phyloP scores from a whole-genome alignment of 257 asterid species.

The Ocimum tenuiflorum region DNA sequence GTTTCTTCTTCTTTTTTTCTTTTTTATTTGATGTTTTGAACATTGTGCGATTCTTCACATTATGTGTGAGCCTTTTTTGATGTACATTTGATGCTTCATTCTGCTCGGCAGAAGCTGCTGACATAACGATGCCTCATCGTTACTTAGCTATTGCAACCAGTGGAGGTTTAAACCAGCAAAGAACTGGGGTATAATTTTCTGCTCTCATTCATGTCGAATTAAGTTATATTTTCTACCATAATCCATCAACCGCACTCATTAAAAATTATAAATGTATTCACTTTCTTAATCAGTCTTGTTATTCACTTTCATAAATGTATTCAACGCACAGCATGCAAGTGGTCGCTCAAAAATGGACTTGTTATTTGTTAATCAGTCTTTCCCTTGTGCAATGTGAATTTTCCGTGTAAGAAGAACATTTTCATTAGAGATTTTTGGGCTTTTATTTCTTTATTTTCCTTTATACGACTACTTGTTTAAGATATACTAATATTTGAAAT shows the following conservation, averaged over 20 bases:
- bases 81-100: conserved; percentile 10
- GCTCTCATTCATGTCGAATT: too few species aligned
- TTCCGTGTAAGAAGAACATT: too few species aligned
- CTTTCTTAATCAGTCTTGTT: too few species aligned
- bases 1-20: not conserved
- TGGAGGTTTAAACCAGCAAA: conserved; percentile 98
- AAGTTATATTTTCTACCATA: too few species aligned
- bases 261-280: too few species aligned
- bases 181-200: conserved; percentile 73
- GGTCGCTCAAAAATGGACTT: too few species aligned
- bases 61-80: not conserved
- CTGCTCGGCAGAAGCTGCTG: conserved; percentile 53
- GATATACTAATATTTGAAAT: not conserved
- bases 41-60: conserved; percentile 3
- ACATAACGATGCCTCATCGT: conserved; percentile 47
- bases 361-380: too few species aligned
- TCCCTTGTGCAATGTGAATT: too few species aligned
- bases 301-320: too few species aligned
- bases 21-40: not conserved
- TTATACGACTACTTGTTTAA: not conserved
- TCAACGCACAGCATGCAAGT: too few species aligned
- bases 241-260: too few species aligned
- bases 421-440: too few species aligned
- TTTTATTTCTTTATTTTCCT: not conserved
- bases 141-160: conserved; percentile 85